Evolutionary conservation across 345 rosid genomes (phyloP).

Genomic region (Heritiera littoralis): DNA sequence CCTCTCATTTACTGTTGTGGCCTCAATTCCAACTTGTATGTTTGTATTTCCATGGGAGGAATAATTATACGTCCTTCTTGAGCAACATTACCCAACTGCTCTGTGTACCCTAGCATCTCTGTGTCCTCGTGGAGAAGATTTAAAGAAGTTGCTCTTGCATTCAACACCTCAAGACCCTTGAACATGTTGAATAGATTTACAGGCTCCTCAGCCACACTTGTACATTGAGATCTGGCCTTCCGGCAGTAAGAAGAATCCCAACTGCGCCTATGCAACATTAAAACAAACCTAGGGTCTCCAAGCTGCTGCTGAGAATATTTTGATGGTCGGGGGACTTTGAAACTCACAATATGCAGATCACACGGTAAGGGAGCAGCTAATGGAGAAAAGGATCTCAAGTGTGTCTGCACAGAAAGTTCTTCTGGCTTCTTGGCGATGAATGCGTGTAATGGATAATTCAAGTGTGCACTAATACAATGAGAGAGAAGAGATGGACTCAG

Average conservation of each 20-base stretch:
- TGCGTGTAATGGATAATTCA: slow-evolving; percentile 81
- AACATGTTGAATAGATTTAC: slow-evolving; percentile 70
- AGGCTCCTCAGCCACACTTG: slow-evolving; percentile 60
- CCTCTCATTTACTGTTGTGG: slow-evolving; percentile 38
- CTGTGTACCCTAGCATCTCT: slow-evolving; percentile 71
- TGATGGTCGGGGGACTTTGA: slow-evolving; percentile 80
- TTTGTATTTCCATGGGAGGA: slow-evolving; percentile 93
- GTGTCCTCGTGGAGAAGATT: slow-evolving; percentile 86
- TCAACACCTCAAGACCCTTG: slow-evolving; percentile 63
- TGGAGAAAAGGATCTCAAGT: slow-evolving; percentile 62
- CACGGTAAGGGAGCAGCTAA: slow-evolving; percentile 75
- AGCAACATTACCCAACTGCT: slow-evolving; percentile 52
- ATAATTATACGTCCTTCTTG: slow-evolving; percentile 64
- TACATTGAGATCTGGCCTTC: slow-evolving; percentile 61
- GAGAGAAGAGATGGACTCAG: slow-evolving; percentile 85
- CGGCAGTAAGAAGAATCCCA: slow-evolving; percentile 82
- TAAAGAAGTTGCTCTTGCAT: slow-evolving; percentile 72
- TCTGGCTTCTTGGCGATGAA: slow-evolving; percentile 79
- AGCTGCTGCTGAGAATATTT: slow-evolving; percentile 59
- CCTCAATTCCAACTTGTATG: slow-evolving; percentile 83
- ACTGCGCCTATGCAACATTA: slow-evolving; percentile 64
- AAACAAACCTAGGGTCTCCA: slow-evolving; percentile 61
- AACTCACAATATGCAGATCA: slow-evolving; percentile 82
- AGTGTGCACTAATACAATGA: slow-evolving; percentile 64
- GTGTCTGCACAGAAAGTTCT: slow-evolving; percentile 58